Percentiles rank a stretch among this genome's conserved stretches.
These are phyloP conservation scores for Lactuca sativa DNA, from an alignment of 129 eudicot genomes.

Conservation along the genomic window DNA sequence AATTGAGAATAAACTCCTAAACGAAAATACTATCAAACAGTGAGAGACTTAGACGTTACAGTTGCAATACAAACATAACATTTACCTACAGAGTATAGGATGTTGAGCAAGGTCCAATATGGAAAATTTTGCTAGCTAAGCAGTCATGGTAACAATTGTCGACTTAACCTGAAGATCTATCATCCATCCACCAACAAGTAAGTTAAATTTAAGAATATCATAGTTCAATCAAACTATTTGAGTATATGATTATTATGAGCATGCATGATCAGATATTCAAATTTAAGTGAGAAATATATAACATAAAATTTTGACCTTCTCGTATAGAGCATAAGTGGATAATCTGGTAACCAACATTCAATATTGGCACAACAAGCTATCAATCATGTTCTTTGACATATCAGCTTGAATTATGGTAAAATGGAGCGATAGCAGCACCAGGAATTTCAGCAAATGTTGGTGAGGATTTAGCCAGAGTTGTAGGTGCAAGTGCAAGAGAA, in stretches of 20 bases:
- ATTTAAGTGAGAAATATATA: not conserved
- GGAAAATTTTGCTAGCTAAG: slow-evolving; percentile 82
- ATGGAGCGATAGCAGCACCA: slow-evolving; percentile 71
- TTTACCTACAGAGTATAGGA: slow-evolving; percentile 45
- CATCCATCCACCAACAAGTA: slow-evolving; percentile 1
- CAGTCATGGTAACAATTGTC: slow-evolving; percentile 91
- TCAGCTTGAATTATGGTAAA: slow-evolving; percentile 91
- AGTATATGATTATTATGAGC: not conserved
- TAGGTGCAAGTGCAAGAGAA: slow-evolving; percentile 22
- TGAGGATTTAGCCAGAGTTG: slow-evolving; percentile 39
- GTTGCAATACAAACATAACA: too few relatives aligned
- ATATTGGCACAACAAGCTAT: slow-evolving; percentile 84
- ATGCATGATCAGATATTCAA: slow-evolving; percentile 9
- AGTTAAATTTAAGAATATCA: not conserved
- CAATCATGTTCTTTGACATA: slow-evolving; percentile 82
- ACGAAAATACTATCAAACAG: not conserved
- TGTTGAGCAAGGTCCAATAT: slow-evolving; percentile 94
- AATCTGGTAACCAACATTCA: slow-evolving; percentile 82
- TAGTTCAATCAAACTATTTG: slow-evolving; percentile 5
- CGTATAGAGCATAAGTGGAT: slow-evolving; percentile 65
- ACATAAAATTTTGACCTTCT: slow-evolving; percentile 48
- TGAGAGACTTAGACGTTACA: not conserved
- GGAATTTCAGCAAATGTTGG: slow-evolving; percentile 58
- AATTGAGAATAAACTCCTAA: slow-evolving; percentile 10
- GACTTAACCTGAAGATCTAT: slow-evolving; percentile 60